Conservation (phyloP, 768 basidiomycete genomes). For the Pisolithus tinctorius region DNA sequence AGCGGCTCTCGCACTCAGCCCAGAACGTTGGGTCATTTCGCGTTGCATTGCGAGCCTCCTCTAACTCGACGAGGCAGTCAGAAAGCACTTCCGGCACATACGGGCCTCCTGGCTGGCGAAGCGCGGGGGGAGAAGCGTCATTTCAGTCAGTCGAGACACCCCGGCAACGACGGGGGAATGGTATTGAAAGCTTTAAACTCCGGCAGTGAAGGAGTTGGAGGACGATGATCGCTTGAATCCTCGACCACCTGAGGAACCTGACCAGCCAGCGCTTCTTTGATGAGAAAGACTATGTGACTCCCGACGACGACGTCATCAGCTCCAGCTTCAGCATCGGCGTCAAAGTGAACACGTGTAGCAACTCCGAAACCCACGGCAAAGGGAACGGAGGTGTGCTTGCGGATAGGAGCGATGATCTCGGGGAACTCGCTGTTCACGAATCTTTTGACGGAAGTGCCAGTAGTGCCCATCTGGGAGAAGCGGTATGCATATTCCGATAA, state of each 20-base stretch:
- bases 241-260: constrained; percentile 46
- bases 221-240: constrained; percentile 44
- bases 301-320: constrained; percentile 93
- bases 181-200: not conserved
- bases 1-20: constrained; percentile 84
- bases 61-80: constrained; percentile 87
- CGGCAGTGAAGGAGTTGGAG: constrained; percentile 3
- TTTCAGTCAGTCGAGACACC: constrained; percentile 24
- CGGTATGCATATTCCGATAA: not conserved
- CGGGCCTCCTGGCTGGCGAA: constrained; percentile 95
- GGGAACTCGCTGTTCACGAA: too few relatives aligned
- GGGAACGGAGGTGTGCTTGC: constrained; percentile 70
- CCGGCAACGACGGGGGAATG: constrained; percentile 4
- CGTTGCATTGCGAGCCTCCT: too few relatives aligned
- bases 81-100: constrained; percentile 97
- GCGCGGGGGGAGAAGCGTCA: constrained; percentile 59
- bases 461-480: constrained; percentile 83
- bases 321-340: constrained; percentile 74
- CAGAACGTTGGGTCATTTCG: too few relatives aligned
- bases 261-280: constrained; percentile 54
- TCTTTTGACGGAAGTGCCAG: constrained; percentile 77
- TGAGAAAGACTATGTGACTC: constrained; percentile 76
- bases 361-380: too few relatives aligned
- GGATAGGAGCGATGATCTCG: constrained; percentile 77
- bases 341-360: constrained; percentile 85